Conservation (phyloP, 169 alveolate genomes). For the Eimeria necatrix region DNA sequence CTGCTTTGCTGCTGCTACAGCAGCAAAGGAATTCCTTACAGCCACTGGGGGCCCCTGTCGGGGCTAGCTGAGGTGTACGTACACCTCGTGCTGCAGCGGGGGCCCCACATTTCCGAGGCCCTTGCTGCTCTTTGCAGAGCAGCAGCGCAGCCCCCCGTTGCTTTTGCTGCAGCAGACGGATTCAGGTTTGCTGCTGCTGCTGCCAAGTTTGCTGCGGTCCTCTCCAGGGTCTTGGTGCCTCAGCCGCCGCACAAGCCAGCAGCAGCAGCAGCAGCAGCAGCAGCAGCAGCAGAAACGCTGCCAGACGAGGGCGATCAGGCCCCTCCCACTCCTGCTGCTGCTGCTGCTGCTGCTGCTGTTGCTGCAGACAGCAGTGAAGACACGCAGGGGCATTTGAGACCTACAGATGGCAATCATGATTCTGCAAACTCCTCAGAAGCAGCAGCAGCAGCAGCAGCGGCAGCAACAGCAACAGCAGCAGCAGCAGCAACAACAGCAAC, state of each 20-base stretch:
- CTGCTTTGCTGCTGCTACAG: neutral
- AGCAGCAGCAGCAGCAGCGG: too few relatives aligned
- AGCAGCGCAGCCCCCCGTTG: neutral
- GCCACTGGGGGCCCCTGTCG: neutral
- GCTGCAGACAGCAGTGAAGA: too few relatives aligned
- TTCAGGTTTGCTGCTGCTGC: neutral
- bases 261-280: constrained; percentile 12
- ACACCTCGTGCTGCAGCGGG: neutral
- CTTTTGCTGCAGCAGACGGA: neutral
- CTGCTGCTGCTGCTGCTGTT: neutral
- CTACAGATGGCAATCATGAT: too few relatives aligned
- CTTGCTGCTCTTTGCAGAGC: neutral
- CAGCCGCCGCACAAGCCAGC: neutral
- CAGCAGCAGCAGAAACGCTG: neutral
- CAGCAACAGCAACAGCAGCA: neutral
- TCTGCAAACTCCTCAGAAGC: too few relatives aligned
- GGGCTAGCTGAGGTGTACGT: constrained; percentile 15
- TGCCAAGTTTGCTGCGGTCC: neutral
- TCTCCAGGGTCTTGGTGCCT: constrained; percentile 12
- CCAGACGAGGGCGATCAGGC: too few relatives aligned
- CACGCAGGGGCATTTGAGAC: too few relatives aligned
- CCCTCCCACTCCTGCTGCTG: too few relatives aligned
- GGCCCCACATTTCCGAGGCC: neutral
- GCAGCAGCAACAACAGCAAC: neutral
- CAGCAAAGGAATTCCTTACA: neutral